Percentiles rank a stretch among this genome's conserved stretches.
These are phyloP conservation scores for Larix kaempferi DNA, from an alignment of 75 land plant species.

Conservation along the genomic window DNA sequence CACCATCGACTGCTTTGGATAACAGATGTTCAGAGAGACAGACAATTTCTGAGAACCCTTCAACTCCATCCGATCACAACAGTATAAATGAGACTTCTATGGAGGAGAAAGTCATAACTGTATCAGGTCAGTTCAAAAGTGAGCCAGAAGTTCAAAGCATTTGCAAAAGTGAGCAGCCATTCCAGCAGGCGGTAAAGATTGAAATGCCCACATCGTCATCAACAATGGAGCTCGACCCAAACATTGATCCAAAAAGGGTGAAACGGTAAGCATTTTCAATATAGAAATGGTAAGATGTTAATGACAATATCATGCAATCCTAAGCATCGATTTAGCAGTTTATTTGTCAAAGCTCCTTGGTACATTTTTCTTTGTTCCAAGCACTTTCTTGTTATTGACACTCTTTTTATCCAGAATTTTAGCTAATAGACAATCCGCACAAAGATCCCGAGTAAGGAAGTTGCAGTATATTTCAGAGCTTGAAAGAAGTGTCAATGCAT, in stretches of 20 bases:
- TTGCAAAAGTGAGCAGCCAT: constrained; percentile 16
- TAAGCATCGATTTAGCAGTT: not conserved
- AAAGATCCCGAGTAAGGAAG: constrained; percentile 91
- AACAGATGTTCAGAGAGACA: constrained; percentile 28
- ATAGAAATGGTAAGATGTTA: not conserved
- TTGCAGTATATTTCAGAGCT: constrained; percentile 96
- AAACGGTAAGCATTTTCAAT: constrained; percentile 49
- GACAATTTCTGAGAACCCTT: constrained; percentile 28
- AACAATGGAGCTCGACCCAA: constrained; percentile 24
- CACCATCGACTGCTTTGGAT: constrained; percentile 11
- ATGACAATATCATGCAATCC: not conserved
- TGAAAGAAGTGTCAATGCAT: constrained; percentile 74
- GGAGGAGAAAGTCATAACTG: constrained; percentile 34
- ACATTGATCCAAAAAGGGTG: constrained; percentile 75
- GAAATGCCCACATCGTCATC: constrained; percentile 24
- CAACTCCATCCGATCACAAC: constrained; percentile 75
- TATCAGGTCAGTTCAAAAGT: constrained; percentile 30
- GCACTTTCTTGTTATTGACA: not conserved
- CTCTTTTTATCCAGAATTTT: constrained; percentile 47
- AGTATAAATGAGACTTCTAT: constrained; percentile 50
- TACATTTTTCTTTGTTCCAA: not conserved
- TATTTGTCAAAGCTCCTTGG: not conserved
- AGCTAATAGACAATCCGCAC: constrained; percentile 94
- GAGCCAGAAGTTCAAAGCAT: constrained; percentile 41
- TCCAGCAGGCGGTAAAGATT: constrained; percentile 12